phyloP scores from a whole-genome alignment of 108 stramenopile species.

The Fistulifera pelliculosa region DNA sequence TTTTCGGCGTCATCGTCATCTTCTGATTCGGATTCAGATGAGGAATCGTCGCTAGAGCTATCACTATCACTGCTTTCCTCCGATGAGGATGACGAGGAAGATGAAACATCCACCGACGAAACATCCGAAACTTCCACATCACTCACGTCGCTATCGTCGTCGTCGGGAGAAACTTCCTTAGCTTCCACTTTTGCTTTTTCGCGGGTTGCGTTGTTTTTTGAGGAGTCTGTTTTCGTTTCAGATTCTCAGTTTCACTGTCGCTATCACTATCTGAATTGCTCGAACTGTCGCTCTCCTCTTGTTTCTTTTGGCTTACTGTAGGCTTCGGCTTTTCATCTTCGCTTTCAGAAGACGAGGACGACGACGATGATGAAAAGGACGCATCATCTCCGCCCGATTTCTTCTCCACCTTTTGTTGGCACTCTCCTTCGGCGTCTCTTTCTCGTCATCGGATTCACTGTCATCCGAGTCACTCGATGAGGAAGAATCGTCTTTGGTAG shows the following conservation, averaged over 20 bases:
- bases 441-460: neutral
- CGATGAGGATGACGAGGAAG: constrained; percentile 18
- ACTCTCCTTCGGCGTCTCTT: neutral
- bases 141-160: constrained; percentile 60
- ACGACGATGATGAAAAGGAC: constrained; percentile 9
- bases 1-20: constrained; percentile 33
- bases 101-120: constrained; percentile 49
- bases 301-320: neutral
- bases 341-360: constrained; percentile 8
- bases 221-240: neutral
- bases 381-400: neutral
- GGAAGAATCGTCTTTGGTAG: constrained; percentile 2
- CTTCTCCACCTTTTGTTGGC: neutral
- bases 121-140: constrained; percentile 87
- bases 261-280: constrained; percentile 4
- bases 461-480: constrained; percentile 3
- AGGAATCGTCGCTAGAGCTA: constrained; percentile 11
- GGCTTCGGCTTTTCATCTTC: no score
- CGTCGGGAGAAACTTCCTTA: constrained; percentile 21
- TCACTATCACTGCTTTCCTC: constrained; percentile 12
- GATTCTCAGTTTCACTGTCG: neutral
- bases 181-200: constrained; percentile 8
- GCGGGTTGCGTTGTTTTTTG: neutral
- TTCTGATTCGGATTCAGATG: constrained; percentile 25
- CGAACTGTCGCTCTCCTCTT: neutral